Percentiles rank a stretch among this genome's conserved stretches.
phyloP scores from a whole-genome alignment of 208 protist genomes.

The Tritrichomonas musculus region DNA sequence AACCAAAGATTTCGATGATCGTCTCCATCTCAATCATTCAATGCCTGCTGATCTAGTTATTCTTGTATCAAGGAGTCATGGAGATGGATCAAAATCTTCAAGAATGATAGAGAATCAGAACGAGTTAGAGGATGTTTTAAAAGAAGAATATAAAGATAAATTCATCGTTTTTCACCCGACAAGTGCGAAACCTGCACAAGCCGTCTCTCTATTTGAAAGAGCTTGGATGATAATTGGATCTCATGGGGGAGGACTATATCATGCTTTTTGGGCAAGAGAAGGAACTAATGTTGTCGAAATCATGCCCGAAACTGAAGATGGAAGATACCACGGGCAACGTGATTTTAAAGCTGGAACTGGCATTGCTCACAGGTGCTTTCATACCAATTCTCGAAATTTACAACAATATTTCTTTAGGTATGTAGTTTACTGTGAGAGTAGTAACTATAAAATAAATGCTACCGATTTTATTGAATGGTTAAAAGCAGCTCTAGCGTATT shows the following conservation, averaged over 20 bases:
- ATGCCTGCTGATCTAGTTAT: background rate
- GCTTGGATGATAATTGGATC: background rate
- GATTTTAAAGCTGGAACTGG: background rate
- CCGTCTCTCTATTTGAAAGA: background rate
- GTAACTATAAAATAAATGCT: too few relatives aligned
- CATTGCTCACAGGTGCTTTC: background rate
- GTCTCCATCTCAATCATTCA: background rate
- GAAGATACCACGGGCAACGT: background rate
- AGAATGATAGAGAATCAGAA: background rate
- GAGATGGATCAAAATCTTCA: background rate
- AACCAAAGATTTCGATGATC: background rate
- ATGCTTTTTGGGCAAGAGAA: background rate
- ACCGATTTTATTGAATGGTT: too few relatives aligned
- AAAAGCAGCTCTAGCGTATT: too few relatives aligned
- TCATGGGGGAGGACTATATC: background rate
- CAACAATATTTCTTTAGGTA: background rate
- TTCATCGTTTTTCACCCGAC: background rate
- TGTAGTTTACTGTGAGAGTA: too few relatives aligned
- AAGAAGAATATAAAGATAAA: background rate
- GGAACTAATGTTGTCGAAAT: background rate
- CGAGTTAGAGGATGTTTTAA: background rate
- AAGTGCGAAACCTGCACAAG: background rate
- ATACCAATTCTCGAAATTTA: background rate
- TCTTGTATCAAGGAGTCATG: background rate
- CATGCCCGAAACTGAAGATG: background rate